Conservation (phyloP, 768 basidiomycete genomes). For the Gelatoporia subvermispora region DNA sequence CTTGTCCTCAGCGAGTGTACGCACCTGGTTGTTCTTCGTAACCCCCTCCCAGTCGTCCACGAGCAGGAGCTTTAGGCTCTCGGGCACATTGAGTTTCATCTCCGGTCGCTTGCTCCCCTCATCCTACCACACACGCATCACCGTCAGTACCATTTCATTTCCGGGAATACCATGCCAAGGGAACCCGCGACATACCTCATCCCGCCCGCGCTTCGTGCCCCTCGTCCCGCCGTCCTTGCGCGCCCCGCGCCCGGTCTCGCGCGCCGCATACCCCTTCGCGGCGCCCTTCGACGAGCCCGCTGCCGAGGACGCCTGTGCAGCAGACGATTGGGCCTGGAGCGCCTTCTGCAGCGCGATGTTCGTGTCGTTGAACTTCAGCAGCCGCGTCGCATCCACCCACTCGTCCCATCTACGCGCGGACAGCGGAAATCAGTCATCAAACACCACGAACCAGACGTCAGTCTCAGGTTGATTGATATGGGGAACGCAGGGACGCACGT, state of each 20-base stretch:
- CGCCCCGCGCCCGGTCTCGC: constrained; percentile 18
- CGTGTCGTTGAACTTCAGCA: constrained; percentile 81
- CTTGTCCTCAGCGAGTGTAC: constrained; percentile 1
- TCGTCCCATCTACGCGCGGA: constrained; percentile 79
- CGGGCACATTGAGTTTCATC: constrained; percentile 87
- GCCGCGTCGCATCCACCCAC: constrained; percentile 80
- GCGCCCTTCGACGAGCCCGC: constrained; percentile 27
- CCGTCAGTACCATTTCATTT: background rate
- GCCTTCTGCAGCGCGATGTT: constrained; percentile 76
- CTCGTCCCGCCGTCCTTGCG: constrained; percentile 61
- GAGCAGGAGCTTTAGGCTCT: constrained; percentile 79
- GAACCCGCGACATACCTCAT: constrained; percentile 50
- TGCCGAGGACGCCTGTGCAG: constrained; percentile 32
- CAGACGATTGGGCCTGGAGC: constrained; percentile 42
- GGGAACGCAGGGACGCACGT: constrained; percentile 51
- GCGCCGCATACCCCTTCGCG: constrained; percentile 15
- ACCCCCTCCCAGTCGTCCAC: constrained; percentile 98
- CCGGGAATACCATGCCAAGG: no score
- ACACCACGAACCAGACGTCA: background rate
- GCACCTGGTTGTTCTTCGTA: constrained; percentile 89
- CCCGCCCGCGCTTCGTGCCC: constrained; percentile 67
- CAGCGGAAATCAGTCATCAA: no score
- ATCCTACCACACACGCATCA: constrained; percentile 44
- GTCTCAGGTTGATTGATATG: background rate
- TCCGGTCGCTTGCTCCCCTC: constrained; percentile 79